Evolutionary conservation across 2,329 filamentous ascomycete species (phyloP), one percentile per base, ranked within the genome.

Genomic region (Hypoxylon sp.): DNA sequence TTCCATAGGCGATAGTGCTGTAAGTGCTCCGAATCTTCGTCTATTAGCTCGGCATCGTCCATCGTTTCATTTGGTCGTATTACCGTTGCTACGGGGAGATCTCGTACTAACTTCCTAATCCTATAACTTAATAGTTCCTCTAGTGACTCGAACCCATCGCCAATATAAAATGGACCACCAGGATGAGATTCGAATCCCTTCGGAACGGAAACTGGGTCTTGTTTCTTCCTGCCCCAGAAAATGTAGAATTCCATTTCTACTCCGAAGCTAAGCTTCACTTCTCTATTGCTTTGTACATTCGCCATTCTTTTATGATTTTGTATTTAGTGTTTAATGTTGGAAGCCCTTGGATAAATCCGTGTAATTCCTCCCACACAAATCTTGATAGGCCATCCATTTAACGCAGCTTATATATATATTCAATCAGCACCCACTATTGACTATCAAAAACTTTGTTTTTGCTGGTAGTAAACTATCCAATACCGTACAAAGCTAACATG

Each of bases 241-340:
- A 69, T 22, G 47, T 52, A 69, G 10, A 67, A 57, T 17, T 70
- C 67, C 47, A 70, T 19, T 31, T 70, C 67, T 9, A 70, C 42
- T 3, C 67, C 67, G 19, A 70, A 67, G 46, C 63, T 69, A 5
- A 68, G 42, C 55, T 54, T 58, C 22, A 19, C 14, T 3, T n/a
- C 14, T 9, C 24, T 17, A 10, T 9, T 37, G 10, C 39, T 22
- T 50, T 50, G 29, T 48, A 6, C 14, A 11, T 5, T 10, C 22
- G 54, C 39, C 39, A 56, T 56, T 47, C 10, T 19, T 10, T 44
- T 9, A 22, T 5, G 22, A 44, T 44, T 22, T 44, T 3, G 4
- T 22, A 6, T 29, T 5, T 5, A 13, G 2, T 44, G 1, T 31
- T 4, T 19, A 17, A 8, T 44, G 4, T 22, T 10, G 3, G 5